Evolutionary conservation across 768 basidiomycete species (phyloP).

Genomic region (Chalciporus chontae): DNA sequence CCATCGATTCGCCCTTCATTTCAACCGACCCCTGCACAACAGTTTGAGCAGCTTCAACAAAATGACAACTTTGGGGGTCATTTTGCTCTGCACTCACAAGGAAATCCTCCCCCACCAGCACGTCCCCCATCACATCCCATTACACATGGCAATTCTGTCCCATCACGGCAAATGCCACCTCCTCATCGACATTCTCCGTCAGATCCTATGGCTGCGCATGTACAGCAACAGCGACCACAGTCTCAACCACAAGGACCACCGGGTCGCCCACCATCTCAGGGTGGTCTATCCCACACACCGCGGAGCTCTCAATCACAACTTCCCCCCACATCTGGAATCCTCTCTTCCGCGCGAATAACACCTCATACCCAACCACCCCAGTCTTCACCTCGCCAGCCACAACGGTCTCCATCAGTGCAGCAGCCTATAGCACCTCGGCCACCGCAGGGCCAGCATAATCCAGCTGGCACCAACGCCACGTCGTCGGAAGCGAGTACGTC

Average conservation of each 20-base stretch:
- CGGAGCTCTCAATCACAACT: slow-evolving; percentile 36
- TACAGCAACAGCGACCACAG: slow-evolving; percentile 45
- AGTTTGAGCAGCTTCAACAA: slow-evolving; percentile 54
- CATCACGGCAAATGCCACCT: slow-evolving; percentile 33
- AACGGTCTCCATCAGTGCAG: slow-evolving; percentile 33
- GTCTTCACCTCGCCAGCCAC: slow-evolving; percentile 30
- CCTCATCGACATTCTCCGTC: slow-evolving; percentile 45
- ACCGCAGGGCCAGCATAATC: slow-evolving; percentile 25
- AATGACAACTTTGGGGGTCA: slow-evolving; percentile 30
- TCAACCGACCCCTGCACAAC: slow-evolving; percentile 61
- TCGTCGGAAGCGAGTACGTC: slow-evolving; percentile 30
- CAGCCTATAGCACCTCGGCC: slow-evolving; percentile 38
- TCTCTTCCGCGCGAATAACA: slow-evolving; percentile 31
- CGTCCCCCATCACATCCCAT: slow-evolving; percentile 44
- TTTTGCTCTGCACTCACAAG: slow-evolving; percentile 36
- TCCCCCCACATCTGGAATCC: slow-evolving; percentile 27
- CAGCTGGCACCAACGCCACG: slow-evolving; percentile 22
- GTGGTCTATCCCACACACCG: slow-evolving; percentile 48
- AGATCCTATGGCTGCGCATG: slow-evolving; percentile 42
- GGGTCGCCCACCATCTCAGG: slow-evolving; percentile 49
- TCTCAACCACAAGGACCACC: slow-evolving; percentile 55
- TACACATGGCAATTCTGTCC: slow-evolving; percentile 29
- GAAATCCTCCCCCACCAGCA: slow-evolving; percentile 37
- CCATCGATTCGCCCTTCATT: slow-evolving; percentile 37
- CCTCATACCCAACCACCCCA: slow-evolving; percentile 34